Conservation (phyloP, 148 eudicot genomes). For the Cornus florida region DNA sequence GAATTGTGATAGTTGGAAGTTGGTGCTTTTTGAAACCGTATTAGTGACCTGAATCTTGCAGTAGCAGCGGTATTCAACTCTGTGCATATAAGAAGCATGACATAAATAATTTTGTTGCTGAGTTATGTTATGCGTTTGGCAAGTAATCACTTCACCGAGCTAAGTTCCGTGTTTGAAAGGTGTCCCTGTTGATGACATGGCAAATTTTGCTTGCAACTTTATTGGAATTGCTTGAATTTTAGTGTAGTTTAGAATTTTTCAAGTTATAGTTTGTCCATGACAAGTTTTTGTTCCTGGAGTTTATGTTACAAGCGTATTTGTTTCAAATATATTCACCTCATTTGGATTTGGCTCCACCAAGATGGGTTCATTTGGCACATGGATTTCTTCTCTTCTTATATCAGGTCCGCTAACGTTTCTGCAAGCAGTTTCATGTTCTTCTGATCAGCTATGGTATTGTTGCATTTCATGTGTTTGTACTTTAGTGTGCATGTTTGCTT, state of each 20-base stretch:
- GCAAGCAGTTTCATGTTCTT: background rate
- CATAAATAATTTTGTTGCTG: background rate
- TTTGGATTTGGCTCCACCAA: constrained; percentile 90
- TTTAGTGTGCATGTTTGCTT: background rate
- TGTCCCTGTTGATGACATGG: background rate
- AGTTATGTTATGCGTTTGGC: background rate
- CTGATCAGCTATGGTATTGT: background rate
- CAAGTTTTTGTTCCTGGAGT: background rate
- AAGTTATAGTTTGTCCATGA: background rate
- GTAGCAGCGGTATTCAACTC: background rate
- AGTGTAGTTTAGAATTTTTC: background rate
- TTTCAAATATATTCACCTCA: constrained; percentile 92
- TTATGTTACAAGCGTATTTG: background rate
- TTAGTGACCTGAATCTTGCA: background rate
- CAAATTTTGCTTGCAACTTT: background rate
- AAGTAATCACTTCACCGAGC: background rate
- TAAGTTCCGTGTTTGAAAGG: background rate
- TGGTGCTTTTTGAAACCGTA: background rate
- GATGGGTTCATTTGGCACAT: constrained; percentile 97
- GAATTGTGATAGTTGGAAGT: background rate
- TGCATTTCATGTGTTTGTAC: background rate
- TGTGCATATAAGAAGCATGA: background rate
- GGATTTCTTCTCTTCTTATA: constrained; percentile 91
- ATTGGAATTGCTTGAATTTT: background rate
- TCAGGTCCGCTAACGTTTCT: constrained; percentile 57